Evolutionary conservation across 306 rosid genomes (phyloP).

Genomic region (Fagus crenata): DNA sequence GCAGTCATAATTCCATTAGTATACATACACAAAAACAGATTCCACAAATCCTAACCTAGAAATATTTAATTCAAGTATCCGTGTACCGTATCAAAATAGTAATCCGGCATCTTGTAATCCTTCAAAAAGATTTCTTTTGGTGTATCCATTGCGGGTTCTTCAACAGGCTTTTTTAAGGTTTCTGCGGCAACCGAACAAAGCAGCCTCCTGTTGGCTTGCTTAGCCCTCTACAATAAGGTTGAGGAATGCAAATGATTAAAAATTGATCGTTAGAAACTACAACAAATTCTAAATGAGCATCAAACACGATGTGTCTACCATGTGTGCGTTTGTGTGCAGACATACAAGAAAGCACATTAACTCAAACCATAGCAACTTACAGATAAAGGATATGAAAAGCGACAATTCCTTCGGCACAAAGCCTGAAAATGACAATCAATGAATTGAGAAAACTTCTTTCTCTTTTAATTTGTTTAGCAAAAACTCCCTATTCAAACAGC

Average conservation of each 20-base stretch:
- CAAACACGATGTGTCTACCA: constrained; percentile 4
- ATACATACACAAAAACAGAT: constrained; percentile 13
- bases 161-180: constrained; percentile 53
- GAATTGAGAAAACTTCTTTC: constrained; percentile 20
- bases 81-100: constrained; percentile 79
- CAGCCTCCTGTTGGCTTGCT: constrained; percentile 52
- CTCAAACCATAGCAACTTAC: constrained; percentile 52
- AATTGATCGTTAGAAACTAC: constrained; percentile 5
- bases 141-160: constrained; percentile 70
- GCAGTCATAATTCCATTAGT: constrained; percentile 29
- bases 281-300: background rate
- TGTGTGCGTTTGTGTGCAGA: constrained; percentile 6
- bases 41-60: constrained; percentile 16
- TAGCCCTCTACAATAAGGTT: constrained; percentile 53
- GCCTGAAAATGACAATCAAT: constrained; percentile 47
- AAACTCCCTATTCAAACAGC: background rate
- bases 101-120: constrained; percentile 88
- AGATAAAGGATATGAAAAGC: constrained; percentile 35
- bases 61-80: constrained; percentile 19
- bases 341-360: constrained; percentile 6
- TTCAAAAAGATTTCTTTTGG: constrained; percentile 89
- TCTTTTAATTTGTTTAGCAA: background rate
- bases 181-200: constrained; percentile 82
- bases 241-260: constrained; percentile 28
- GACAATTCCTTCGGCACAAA: constrained; percentile 32